Base-by-base conservation (phyloP, 2,329 filamentous ascomycete species). In the Fusarium compactum region DNA sequence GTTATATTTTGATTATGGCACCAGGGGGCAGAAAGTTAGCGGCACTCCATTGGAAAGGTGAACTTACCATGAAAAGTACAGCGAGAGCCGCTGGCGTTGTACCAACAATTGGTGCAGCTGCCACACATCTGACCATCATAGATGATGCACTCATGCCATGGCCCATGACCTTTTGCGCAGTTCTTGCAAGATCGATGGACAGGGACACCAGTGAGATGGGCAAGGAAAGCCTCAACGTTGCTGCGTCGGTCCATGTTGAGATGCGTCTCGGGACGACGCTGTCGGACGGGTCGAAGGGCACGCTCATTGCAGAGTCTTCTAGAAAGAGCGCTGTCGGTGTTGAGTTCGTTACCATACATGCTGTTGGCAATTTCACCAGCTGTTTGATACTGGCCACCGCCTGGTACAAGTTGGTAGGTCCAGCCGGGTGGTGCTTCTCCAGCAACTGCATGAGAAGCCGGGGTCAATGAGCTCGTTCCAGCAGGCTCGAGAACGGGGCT, bases 81-180 rank as follows among this genome's bases (percentile, higher is more conserved):
- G 53, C 87, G 79, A 12, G 86, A 83, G 12, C 87, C 87, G 53
- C 86, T 88, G 10, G 87, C 87, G 60, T 90, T 90, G 77, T 87
- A 89, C 87, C 87, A 89, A 75, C 87, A 90, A 73, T 90, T 90
- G 61, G 87, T 84, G 67, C 87, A 90, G 72, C 86, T 88, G 12
- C 87, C 87, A 62, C 86, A 89, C 85, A 89, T 86, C 74, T 88
- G 85, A 3, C 87, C 87, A 50, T 85, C 84, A 24, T 87, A 85
- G n/a, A 88, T 80, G n/a, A 90, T 82, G 67, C 87, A 90, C 18
- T 82, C 81, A 2, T 81, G 85, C 87, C 87, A 90, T 0, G 87
- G 87, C 0, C 87, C 87, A 64, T 89, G 86, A 6, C 86, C 86
- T 74, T 88, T 89, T 76, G 85, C 82, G 75, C 87, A 90, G 76